Conservation (phyloP, 202 grass and related monocot species). For the Schoenoplectus triqueter region DNA sequence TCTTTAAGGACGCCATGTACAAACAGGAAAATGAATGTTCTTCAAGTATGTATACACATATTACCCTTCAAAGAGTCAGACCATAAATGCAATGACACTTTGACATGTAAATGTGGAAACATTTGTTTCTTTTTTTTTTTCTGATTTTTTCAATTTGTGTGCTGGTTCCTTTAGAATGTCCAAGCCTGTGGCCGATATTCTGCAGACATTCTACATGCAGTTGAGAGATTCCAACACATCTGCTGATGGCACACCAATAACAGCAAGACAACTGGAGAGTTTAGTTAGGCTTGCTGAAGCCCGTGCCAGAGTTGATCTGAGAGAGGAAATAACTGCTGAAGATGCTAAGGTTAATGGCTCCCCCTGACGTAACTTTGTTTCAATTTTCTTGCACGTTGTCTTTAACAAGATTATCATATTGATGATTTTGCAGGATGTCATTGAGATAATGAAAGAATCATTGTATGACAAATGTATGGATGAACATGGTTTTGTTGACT, state of each 20-base stretch:
- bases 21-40: not conserved
- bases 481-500: constrained; percentile 70
- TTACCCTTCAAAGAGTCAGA: constrained; percentile 8
- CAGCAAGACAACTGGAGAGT: constrained; percentile 92
- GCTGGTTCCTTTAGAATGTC: constrained; percentile 53
- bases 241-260: constrained; percentile 90
- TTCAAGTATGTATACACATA: not conserved
- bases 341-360: constrained; percentile 63
- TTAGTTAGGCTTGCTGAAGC: constrained; percentile 93
- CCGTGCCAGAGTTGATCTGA: constrained; percentile 86
- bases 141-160: constrained; percentile 17
- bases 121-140: constrained; percentile 12
- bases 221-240: constrained; percentile 61
- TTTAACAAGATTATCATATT: constrained; percentile 30
- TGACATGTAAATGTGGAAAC: constrained; percentile 25
- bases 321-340: constrained; percentile 75
- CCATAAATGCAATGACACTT: constrained; percentile 2
- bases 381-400: constrained; percentile 20
- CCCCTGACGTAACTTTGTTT: constrained; percentile 3
- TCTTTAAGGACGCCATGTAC: not conserved
- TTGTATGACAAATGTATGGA: constrained; percentile 88
- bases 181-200: constrained; percentile 53
- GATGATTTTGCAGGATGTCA: constrained; percentile 61
- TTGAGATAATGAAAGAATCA: constrained; percentile 86
- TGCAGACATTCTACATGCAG: constrained; percentile 52